phyloP scores from a whole-genome alignment of 495 filamentous ascomycete genomes.

The Aspergillus sparsus region DNA sequence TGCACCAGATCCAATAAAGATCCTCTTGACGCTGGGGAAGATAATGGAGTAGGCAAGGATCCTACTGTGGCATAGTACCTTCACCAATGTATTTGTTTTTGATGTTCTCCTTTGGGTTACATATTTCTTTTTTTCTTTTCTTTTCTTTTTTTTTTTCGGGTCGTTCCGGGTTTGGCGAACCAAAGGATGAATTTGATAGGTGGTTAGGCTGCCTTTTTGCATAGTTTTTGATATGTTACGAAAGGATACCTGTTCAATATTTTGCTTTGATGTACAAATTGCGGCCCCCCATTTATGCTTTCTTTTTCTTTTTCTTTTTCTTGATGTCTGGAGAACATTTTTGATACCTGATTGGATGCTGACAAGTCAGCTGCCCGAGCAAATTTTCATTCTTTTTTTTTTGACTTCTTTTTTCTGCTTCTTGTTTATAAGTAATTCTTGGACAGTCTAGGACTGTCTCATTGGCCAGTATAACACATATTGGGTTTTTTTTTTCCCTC shows the following conservation, averaged over 20 bases:
- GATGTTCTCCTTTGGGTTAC: conserved; percentile 24
- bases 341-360: conserved; percentile 17
- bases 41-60: background rate
- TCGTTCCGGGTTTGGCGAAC: conserved; percentile 19
- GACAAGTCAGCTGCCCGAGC: conserved; percentile 19
- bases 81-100: conserved; percentile 12
- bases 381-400: conserved; percentile 16
- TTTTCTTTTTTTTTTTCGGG: conserved; percentile 5
- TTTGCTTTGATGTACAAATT: conserved; percentile 1
- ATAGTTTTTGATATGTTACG: conserved; percentile 3
- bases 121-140: background rate
- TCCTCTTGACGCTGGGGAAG: background rate
- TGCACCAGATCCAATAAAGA: background rate
- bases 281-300: conserved; percentile 19
- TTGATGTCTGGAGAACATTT: conserved; percentile 16
- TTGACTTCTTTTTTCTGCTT: conserved; percentile 1
- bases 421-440: conserved; percentile 10
- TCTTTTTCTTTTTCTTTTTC: conserved; percentile 22
- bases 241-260: background rate
- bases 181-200: conserved; percentile 18
- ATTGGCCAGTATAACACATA: background rate
- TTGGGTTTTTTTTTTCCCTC: background rate
- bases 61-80: background rate
- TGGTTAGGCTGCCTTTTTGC: conserved; percentile 20
- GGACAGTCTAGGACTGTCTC: background rate